Evolutionary conservation across 352 stramenopile species (phyloP).

Genomic region (Discostella stelligera): DNA sequence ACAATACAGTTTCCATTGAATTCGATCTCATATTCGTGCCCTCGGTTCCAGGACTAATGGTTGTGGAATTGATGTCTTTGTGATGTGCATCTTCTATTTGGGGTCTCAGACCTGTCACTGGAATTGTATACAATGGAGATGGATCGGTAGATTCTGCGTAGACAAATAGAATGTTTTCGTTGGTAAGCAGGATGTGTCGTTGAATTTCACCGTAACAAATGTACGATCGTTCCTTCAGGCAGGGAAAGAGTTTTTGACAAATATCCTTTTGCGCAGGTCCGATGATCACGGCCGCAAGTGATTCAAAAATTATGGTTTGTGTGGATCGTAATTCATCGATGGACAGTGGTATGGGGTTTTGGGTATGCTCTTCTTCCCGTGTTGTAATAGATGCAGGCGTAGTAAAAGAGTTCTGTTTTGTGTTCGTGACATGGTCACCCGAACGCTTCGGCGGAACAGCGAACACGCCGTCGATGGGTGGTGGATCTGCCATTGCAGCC

Average conservation of each 20-base stretch:
- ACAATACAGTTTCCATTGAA: conserved; percentile 55
- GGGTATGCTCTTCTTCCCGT: neutral
- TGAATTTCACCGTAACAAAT: conserved; percentile 63
- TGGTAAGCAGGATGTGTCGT: conserved; percentile 46
- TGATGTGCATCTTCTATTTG: conserved; percentile 56
- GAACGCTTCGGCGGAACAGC: neutral
- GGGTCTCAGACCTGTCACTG: conserved; percentile 29
- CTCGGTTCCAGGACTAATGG: conserved; percentile 45
- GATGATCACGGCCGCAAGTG: conserved; percentile 45
- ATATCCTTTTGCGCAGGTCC: conserved; percentile 52
- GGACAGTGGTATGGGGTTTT: neutral
- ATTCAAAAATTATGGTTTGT: conserved; percentile 54
- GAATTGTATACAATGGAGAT: conserved; percentile 61
- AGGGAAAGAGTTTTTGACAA: conserved; percentile 38
- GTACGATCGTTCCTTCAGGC: conserved; percentile 60
- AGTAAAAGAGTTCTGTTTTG: neutral
- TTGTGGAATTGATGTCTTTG: conserved; percentile 47
- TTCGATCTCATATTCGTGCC: conserved; percentile 35
- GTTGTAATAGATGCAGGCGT: neutral
- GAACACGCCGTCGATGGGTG: conserved; percentile 9
- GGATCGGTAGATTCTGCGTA: conserved; percentile 52
- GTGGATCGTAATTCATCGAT: conserved; percentile 35
- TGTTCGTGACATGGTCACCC: neutral
- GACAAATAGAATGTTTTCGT: conserved; percentile 41
- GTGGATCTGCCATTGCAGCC: conserved; percentile 22